Conservation (phyloP, 305 asterid species). For the Plantago lanceolata region DNA sequence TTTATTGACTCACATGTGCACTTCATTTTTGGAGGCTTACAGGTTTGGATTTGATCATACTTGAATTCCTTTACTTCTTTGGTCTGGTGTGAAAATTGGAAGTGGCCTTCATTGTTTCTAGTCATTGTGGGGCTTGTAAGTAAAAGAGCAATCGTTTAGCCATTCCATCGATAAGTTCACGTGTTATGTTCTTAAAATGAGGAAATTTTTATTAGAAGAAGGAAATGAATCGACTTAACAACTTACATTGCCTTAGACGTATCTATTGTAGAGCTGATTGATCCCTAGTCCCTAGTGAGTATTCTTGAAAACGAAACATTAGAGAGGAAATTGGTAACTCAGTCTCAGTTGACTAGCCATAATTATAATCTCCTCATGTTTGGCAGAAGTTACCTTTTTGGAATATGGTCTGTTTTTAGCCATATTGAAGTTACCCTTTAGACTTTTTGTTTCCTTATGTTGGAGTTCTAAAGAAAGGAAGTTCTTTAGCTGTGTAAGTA, state of each 20-base stretch:
- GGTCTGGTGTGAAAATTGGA: neutral
- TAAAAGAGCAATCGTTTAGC: neutral
- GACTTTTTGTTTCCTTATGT: neutral
- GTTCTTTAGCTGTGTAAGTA: neutral
- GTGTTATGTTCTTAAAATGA: neutral
- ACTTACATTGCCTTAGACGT: neutral
- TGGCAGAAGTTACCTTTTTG: too few species aligned
- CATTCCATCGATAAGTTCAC: slow-evolving; percentile 10
- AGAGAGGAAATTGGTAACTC: neutral
- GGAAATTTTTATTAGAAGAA: neutral
- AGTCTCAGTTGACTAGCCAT: too few species aligned
- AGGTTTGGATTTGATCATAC: slow-evolving; percentile 45
- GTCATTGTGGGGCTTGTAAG: neutral
- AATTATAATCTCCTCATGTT: too few species aligned
- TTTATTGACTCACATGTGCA: slow-evolving; percentile 95
- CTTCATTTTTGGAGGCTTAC: slow-evolving; percentile 77
- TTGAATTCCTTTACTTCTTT: slow-evolving; percentile 15
- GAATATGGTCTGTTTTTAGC: neutral
- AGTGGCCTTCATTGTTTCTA: neutral
- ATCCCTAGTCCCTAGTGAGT: neutral
- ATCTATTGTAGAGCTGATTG: neutral
- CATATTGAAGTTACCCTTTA: too few species aligned
- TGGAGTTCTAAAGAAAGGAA: neutral
- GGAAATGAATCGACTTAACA: neutral
- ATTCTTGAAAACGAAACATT: neutral